Base-by-base conservation (phyloP, 2,329 filamentous ascomycete species). In the Hypoxylon sp. region DNA sequence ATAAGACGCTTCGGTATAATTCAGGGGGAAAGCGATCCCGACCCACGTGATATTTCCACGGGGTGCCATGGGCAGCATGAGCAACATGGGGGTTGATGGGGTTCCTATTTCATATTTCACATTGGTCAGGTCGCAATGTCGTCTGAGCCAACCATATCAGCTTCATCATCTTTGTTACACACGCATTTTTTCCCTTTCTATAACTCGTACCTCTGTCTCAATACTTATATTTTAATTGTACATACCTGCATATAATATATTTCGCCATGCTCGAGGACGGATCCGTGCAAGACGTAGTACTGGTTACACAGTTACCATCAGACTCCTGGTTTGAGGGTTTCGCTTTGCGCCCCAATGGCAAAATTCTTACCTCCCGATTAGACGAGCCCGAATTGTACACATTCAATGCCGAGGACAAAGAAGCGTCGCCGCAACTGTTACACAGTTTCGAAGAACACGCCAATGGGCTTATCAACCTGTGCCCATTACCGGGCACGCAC, bases 241-340 rank as follows among this genome's bases (percentile, higher is more conserved):
- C 24, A 44, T 46, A 58, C n/a, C 13, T 10, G 33, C 44, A 51
- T 44, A 26, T 50, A 50, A 33, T 33, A 50, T 14, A 22, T 31
- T 59, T 35, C 52, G 69, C 63, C 54, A 77, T 77, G 74, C 44
- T 71, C 29, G 72, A 74, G 31, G 75, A 77, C 68, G 59, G 61
- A 22, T 69, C 71, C 17, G 51, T 67, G 42, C 33, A 67, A 57
- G 75, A 78, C 29, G 71, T 77, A 19, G 71, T 76, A 33, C 71
- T 78, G 52, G 70, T 78, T 52, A 78, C 76, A 3, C 76, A 78
- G 57, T 57, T 75, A 19, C 76, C 77, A 13, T 77, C 76, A 26
- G 74, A 78, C 44, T 73, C 74, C 10, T 78, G 76, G 76, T 77
- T 78, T 56, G 76, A 78, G 53, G 74, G 75, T 6, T 72, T 78